Percentiles rank a stretch among this genome's conserved stretches.
These are phyloP conservation scores for Phytopythium delawarense DNA, from an alignment of 352 stramenopile species.

Conservation along the genomic window DNA sequence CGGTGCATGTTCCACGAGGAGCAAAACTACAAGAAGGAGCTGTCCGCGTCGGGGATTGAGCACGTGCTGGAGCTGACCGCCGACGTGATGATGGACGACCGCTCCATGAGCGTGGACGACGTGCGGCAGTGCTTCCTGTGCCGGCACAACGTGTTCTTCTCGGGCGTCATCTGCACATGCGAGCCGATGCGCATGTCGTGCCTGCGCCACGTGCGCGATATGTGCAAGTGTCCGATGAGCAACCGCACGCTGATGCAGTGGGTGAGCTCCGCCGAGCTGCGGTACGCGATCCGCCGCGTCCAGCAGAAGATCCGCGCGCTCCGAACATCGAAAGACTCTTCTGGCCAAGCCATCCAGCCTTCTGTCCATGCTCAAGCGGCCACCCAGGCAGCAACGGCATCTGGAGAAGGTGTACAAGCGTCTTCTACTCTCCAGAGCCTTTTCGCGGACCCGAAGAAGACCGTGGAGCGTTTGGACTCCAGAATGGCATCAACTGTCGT, in stretches of 20 bases:
- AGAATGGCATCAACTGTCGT: too few species aligned
- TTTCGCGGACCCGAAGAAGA: not conserved
- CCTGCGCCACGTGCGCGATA: slow-evolving; percentile 51
- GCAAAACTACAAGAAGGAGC: slow-evolving; percentile 50
- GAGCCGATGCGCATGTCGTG: slow-evolving; percentile 55
- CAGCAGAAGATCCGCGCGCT: slow-evolving; percentile 55
- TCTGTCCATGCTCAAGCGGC: too few species aligned
- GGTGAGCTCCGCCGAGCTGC: slow-evolving; percentile 52
- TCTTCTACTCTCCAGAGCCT: not conserved
- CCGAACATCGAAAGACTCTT: not conserved
- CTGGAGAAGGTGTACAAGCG: too few species aligned
- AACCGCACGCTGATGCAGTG: slow-evolving; percentile 64
- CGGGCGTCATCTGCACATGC: slow-evolving; percentile 64
- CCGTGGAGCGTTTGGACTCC: not conserved
- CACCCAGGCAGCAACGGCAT: not conserved
- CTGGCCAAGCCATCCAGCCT: not conserved
- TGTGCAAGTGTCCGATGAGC: slow-evolving; percentile 57
- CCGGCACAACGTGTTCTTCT: slow-evolving; percentile 83
- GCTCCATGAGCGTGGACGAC: slow-evolving; percentile 72
- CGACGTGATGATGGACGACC: slow-evolving; percentile 67
- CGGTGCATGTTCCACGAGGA: slow-evolving; percentile 71
- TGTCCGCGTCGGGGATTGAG: slow-evolving; percentile 35
- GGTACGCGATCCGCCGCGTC: slow-evolving; percentile 67
- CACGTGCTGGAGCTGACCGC: slow-evolving; percentile 55
- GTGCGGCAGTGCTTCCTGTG: slow-evolving; percentile 62